Base-by-base conservation (phyloP, 805 yeast genomes). In the Candida lessepsii region DNA sequence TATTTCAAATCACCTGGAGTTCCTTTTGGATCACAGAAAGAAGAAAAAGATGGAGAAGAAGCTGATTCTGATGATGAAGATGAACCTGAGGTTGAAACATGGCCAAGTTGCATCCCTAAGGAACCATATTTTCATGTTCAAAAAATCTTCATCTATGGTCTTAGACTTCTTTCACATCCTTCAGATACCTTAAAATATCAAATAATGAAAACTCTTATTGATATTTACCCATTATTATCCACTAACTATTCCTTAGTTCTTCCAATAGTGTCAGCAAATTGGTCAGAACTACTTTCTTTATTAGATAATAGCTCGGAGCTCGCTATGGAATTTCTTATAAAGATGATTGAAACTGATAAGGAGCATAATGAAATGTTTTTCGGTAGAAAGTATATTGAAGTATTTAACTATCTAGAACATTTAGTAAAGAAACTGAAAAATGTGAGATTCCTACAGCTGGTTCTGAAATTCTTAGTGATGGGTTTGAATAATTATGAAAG, bases 21-120 rank as follows among this genome's bases (percentile, higher is more conserved):
- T 24, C 57, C 73, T 45, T 56, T 64, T 35, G 48, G 46, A 0
- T 64, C 62, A 11, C 10, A 14, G 7, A 13, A 26, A 13, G 42
- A 34, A 2, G 49, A 31, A 14, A 16, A 9, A n/a, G 5, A 55
- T 29, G 51, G 44, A 9, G 56, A 54, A 4, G 51, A 43, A 11
- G 50, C 43, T 5, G 43, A 42, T 2, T 47, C 44, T 4, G 39
- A 44, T 9, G 54, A 50, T 16, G 46, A 42, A 9, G 52, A 51
- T n/a, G 50, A 49, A 20, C 35, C 34, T 20, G 19, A 31, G 15
- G 52, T 49, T 15, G 51, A 50, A 23, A 29, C 27, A 23, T 89
- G 96, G 96, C 49, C 54, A 0, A 82, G 91, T 0, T 80, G 81
- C 0, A 65, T 90, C 0, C 85, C 95, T 0, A 64, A 73, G 29